Conservation (phyloP, 371 early-diverging fungal genomes). For the Mortierella sp. region DNA sequence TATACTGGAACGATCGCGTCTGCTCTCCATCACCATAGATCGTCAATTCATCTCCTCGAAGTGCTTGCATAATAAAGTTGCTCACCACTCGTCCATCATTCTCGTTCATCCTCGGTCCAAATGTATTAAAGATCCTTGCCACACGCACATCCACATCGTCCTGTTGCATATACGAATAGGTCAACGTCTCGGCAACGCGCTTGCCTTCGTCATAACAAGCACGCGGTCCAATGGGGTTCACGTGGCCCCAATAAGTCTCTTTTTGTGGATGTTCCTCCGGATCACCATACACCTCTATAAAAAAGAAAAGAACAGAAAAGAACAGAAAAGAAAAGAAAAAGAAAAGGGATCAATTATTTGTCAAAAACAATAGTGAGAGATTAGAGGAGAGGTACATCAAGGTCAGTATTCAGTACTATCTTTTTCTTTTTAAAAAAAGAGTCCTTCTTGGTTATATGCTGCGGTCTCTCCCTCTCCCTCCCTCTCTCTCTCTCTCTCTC, state of each 20-base stretch:
- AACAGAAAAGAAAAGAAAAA: too few relatives aligned
- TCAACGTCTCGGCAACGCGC: conserved; percentile 88
- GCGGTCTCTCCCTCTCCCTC: too few relatives aligned
- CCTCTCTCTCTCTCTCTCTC: too few relatives aligned
- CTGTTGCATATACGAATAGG: conserved; percentile 84
- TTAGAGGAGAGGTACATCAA: neutral
- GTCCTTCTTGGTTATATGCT: too few relatives aligned
- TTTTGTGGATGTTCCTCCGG: conserved; percentile 91
- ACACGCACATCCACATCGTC: conserved; percentile 87
- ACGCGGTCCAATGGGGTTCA: conserved; percentile 86
- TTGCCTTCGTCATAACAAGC: conserved; percentile 96
- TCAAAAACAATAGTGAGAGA: neutral
- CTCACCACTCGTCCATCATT: conserved; percentile 91
- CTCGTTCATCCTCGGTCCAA: conserved; percentile 90
- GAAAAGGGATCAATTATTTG: neutral
- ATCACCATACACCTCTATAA: conserved; percentile 88
- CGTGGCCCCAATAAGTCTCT: conserved; percentile 90
- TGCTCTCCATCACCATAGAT: conserved; percentile 87
- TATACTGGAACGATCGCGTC: conserved; percentile 90
- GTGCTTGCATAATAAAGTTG: conserved; percentile 90
- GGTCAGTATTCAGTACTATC: neutral
- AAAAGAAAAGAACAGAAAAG: too few relatives aligned
- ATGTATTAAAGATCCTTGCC: conserved; percentile 85
- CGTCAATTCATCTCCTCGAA: conserved; percentile 81
- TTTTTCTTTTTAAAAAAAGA: conserved; percentile 1